Evolutionary conservation across 495 filamentous ascomycete genomes (phyloP), one percentile per base, ranked within the genome.

Genomic region (Saxispiralis lemnorum): DNA sequence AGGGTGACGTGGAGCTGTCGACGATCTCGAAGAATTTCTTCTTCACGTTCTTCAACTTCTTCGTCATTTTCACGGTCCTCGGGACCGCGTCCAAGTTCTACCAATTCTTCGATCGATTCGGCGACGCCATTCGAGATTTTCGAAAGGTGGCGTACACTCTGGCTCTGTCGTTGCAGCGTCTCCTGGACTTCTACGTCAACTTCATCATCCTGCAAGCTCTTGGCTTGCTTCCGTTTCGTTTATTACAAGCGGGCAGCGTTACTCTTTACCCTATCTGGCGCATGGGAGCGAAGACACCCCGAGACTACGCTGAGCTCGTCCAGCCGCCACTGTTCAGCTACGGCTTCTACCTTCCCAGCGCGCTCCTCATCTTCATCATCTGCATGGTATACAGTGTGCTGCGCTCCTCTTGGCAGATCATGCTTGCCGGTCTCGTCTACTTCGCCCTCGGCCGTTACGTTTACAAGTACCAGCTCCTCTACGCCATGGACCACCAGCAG

Each of bases 41-140:
- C 70, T 99, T 96, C 62, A 84, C 81, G 28, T 99, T 99, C 66
- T 95, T 96, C 73, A 99, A 99, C 63, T 76, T 95, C 17, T 99
- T 99, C 64, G 66, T 96, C 41, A 70, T 95, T 35, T 95, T 95
- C 57, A 93, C 89, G 2, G 74, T 92, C 19, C 80, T 93, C 35
- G 84, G 87, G 39, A 84, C 86, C 21, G 84, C 79, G 6, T 71
- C 71, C n/a, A 67, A 64, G 20, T 75, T 79, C 46, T 69, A 79
- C 31, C 67, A 71, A 21, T 79, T 89, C 54, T 74, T 75, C 61
- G 62, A 77, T 38, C 70, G 73, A 31, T 67, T 95, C 11, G 73
- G 75, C 35, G 73, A 86, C 41, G 71, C 76, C 7, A 65, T 93
- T 45, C 74, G 70, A 46, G 83, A 94, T 56, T 79, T 85, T 0